Percentiles rank a stretch among this genome's conserved stretches.
phyloP scores from a whole-genome alignment of 495 filamentous ascomycete species.

The Usnea hakonensis region DNA sequence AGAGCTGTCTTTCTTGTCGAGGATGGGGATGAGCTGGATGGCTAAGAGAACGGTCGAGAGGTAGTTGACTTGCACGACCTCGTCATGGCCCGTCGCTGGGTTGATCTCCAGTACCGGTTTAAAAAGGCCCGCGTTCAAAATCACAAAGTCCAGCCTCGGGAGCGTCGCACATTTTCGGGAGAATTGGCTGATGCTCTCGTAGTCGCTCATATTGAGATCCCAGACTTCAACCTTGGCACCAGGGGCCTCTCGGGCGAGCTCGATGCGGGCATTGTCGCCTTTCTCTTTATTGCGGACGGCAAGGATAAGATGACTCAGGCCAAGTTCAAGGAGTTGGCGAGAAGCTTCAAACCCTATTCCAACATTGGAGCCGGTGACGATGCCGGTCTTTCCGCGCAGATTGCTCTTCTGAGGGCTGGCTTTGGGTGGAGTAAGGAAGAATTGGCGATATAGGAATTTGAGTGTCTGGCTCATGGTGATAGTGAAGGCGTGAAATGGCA shows the following conservation, averaged over 20 bases:
- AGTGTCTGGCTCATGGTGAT: background rate
- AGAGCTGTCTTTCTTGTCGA: background rate
- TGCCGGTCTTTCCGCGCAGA: background rate
- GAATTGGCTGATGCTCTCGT: background rate
- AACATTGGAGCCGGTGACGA: background rate
- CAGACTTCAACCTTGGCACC: background rate
- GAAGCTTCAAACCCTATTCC: background rate
- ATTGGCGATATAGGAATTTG: background rate
- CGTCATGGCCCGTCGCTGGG: background rate
- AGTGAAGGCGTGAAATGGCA: background rate
- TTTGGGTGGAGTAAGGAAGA: background rate
- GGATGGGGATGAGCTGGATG: background rate
- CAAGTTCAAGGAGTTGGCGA: background rate
- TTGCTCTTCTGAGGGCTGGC: background rate
- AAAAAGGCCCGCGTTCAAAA: background rate
- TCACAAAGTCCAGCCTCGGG: background rate
- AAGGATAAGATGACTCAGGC: background rate
- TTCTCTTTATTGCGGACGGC: background rate
- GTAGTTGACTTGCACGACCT: background rate
- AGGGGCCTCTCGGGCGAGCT: background rate
- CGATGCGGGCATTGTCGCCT: background rate
- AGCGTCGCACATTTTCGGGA: background rate
- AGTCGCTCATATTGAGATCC: background rate
- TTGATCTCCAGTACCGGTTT: background rate
- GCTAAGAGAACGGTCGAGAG: background rate